Percentiles rank a stretch among this genome's conserved stretches.
Conservation (phyloP, 176 grass and related monocot genomes). For the Aegilops umbellulata region DNA sequence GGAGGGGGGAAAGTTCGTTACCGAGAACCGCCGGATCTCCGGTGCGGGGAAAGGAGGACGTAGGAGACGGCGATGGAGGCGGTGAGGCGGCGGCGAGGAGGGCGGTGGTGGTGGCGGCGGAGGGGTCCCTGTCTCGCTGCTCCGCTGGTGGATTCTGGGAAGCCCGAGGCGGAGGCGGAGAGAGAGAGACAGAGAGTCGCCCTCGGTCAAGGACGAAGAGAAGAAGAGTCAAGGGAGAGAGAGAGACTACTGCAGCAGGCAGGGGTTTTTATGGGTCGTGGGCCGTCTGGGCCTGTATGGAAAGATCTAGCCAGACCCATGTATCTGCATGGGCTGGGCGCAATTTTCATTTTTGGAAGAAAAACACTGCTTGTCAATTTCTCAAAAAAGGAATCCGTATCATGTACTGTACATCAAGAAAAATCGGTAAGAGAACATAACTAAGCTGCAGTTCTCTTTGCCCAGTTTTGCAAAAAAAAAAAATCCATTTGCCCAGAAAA, state of each 20-base stretch:
- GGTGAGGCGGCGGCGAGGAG: no score
- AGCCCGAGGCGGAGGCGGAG: conserved; percentile 2
- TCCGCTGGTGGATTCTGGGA: background rate
- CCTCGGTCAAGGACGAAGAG: conserved; percentile 4
- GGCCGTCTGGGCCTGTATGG: background rate
- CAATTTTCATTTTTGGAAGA: no score
- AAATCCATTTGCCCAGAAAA: background rate
- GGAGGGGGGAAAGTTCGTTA: background rate
- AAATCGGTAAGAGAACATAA: no score
- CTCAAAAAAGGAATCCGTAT: no score
- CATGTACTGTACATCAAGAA: no score
- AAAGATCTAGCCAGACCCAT: background rate
- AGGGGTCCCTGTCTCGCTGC: background rate
- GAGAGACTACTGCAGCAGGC: no score
- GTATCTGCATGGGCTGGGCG: no score
- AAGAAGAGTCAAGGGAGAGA: conserved; percentile 9
- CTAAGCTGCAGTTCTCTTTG: no score
- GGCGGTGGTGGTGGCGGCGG: background rate
- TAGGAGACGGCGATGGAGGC: no score
- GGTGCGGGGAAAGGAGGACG: background rate
- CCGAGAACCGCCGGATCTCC: conserved; percentile 21
- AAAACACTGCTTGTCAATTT: no score
- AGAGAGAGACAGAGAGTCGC: conserved; percentile 14
- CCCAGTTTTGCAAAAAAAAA: no score
- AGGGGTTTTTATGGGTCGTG: background rate